These are phyloP conservation scores for Cyberlindnera misumaiensis DNA, from an alignment of 805 yeast species.

Conservation along the genomic window DNA sequence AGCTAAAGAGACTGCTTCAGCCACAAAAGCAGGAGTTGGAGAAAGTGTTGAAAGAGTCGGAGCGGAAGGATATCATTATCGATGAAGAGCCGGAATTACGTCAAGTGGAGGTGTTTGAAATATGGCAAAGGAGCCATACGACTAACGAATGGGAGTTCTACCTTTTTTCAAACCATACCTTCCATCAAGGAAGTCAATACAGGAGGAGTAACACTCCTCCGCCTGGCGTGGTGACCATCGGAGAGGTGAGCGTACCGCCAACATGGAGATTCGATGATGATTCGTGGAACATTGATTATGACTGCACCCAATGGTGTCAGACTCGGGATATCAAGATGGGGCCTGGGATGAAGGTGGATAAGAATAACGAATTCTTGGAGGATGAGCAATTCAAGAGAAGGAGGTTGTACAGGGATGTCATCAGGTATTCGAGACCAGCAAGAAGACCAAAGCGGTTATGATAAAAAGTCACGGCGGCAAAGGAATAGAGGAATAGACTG, in stretches of 20 bases:
- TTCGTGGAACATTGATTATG: constrained; percentile 59
- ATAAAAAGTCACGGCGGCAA: too few species aligned
- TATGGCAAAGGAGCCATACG: constrained; percentile 58
- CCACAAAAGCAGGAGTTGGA: constrained; percentile 26
- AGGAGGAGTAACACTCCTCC: constrained; percentile 53
- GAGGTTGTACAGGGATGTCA: constrained; percentile 46
- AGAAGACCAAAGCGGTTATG: constrained; percentile 23
- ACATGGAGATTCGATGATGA: constrained; percentile 69
- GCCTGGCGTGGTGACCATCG: constrained; percentile 49
- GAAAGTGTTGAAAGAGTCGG: constrained; percentile 28
- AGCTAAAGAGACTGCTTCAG: constrained; percentile 16
- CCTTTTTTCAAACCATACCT: constrained; percentile 48
- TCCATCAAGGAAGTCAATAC: constrained; percentile 40
- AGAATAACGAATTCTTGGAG: constrained; percentile 46
- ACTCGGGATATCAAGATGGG: constrained; percentile 33
- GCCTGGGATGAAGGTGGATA: constrained; percentile 23
- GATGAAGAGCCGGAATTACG: constrained; percentile 60
- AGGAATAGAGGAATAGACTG: too few species aligned
- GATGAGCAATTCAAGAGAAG: constrained; percentile 51
- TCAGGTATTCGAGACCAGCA: constrained; percentile 37
- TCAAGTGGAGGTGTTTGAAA: constrained; percentile 71
- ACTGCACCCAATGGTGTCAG: constrained; percentile 45
- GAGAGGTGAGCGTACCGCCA: constrained; percentile 56
- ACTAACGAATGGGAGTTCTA: constrained; percentile 57
- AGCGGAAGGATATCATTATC: constrained; percentile 49